A percentile compares a stretch with the other conserved stretches of the same genome.
Evolutionary conservation across 2,329 filamentous ascomycete species (phyloP).

Genomic region (Hypoxylon sp.): DNA sequence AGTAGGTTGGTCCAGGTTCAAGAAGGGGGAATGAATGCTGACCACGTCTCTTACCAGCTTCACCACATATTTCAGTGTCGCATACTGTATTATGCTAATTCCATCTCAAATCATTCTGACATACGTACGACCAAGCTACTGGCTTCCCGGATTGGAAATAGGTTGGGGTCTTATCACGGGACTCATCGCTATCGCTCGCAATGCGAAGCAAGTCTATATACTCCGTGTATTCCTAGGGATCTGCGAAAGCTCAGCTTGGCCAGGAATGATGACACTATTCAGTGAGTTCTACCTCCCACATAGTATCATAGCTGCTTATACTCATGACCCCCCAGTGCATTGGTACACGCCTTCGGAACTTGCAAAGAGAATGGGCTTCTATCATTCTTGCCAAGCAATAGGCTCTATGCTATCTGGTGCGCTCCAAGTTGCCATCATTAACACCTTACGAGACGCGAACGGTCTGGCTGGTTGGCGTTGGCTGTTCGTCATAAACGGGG

Average conservation of each 20-base stretch:
- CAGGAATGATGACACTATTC: constrained; percentile 54
- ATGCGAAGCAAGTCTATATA: constrained; percentile 49
- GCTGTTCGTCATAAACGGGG: constrained; percentile 65
- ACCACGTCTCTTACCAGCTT: constrained; percentile 41
- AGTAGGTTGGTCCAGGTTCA: no score
- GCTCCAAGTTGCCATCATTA: constrained; percentile 61
- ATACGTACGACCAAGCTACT: constrained; percentile 49
- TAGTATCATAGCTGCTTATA: constrained; percentile 14
- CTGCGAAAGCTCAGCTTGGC: constrained; percentile 52
- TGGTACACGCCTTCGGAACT: constrained; percentile 55
- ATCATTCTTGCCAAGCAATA: constrained; percentile 61
- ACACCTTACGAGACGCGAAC: constrained; percentile 57
- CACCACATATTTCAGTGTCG: constrained; percentile 48
- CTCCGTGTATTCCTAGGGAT: constrained; percentile 53
- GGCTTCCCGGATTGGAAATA: constrained; percentile 48
- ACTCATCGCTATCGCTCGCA: constrained; percentile 45
- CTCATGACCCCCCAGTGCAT: constrained; percentile 44
- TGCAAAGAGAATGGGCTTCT: constrained; percentile 63
- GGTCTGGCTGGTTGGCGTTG: constrained; percentile 61
- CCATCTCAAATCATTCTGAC: constrained; percentile 50
- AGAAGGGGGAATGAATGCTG: no score
- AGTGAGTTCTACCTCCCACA: constrained; percentile 40
- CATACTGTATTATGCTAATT: constrained; percentile 49
- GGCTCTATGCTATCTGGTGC: constrained; percentile 64
- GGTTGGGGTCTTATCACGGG: constrained; percentile 48